Conservation (phyloP, 2,329 filamentous ascomycete species). For the Colletotrichum sp. region DNA sequence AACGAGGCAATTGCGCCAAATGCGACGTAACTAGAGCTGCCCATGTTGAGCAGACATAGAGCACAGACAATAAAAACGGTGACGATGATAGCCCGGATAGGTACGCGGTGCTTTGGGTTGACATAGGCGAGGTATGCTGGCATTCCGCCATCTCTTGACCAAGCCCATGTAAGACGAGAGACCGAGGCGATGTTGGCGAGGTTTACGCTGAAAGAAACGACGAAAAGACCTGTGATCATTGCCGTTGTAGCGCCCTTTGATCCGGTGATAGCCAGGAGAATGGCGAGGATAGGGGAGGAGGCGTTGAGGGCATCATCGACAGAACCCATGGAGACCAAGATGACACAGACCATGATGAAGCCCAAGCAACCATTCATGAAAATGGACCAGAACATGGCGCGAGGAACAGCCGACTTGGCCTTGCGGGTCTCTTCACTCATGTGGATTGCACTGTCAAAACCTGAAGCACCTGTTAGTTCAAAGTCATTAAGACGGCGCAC, state of each 20-base stretch:
- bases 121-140: not conserved
- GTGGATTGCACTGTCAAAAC: not conserved
- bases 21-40: not conserved
- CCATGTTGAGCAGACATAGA: not conserved
- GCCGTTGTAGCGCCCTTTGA: not conserved
- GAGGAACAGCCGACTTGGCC: constrained; percentile 2
- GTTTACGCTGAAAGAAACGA: not conserved
- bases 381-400: constrained; percentile 20
- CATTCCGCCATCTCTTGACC: not conserved
- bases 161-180: not conserved
- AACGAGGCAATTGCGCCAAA: not conserved
- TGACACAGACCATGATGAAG: constrained; percentile 1
- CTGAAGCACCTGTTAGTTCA: not conserved
- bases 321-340: not conserved
- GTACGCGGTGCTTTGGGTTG: not conserved
- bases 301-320: not conserved
- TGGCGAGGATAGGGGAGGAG: not conserved
- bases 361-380: constrained; percentile 41
- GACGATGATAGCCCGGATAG: not conserved
- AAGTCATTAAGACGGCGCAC: too few relatives aligned
- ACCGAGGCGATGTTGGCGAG: not conserved
- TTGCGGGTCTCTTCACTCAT: constrained; percentile 20
- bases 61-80: not conserved
- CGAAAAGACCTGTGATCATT: not conserved
- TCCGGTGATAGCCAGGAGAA: not conserved